phyloP scores from a whole-genome alignment of 2,329 filamentous ascomycete genomes.

The Thielaviopsis populi region DNA sequence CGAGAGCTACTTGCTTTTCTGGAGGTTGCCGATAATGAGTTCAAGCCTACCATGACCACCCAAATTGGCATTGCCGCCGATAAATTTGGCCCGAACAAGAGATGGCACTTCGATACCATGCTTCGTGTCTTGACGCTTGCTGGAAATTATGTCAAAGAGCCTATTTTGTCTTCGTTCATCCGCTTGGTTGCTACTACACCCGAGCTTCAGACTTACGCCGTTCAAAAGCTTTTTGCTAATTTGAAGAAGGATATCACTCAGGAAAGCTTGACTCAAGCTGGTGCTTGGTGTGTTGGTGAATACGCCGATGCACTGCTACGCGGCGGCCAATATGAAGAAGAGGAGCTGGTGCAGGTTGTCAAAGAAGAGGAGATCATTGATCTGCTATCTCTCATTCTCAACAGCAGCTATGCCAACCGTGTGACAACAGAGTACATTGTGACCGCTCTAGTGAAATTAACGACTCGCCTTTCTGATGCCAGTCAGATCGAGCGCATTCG shows the following conservation, averaged over 20 bases:
- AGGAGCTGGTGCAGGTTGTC: conserved; percentile 67
- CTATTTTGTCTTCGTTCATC: conserved; percentile 92
- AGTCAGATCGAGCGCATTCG: conserved; percentile 78
- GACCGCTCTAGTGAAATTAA: conserved; percentile 88
- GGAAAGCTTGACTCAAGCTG: conserved; percentile 83
- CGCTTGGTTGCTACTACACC: conserved; percentile 87
- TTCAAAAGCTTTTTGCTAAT: conserved; percentile 82
- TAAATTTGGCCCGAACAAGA: conserved; percentile 87
- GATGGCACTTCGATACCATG: conserved; percentile 98
- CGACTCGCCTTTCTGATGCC: conserved; percentile 67
- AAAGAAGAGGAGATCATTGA: conserved; percentile 84
- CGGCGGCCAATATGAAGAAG: conserved; percentile 72
- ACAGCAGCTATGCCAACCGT: conserved; percentile 86
- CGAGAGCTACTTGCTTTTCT: conserved; percentile 87
- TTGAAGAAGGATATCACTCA: conserved; percentile 96
- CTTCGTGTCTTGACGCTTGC: conserved; percentile 82
- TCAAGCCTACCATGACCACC: conserved; percentile 95
- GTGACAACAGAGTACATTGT: conserved; percentile 91
- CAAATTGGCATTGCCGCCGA: conserved; percentile 97
- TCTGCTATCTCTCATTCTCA: conserved; percentile 79
- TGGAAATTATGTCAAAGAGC: conserved; percentile 94
- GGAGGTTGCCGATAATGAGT: conserved; percentile 94
- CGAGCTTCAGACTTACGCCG: conserved; percentile 89
- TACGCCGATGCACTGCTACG: conserved; percentile 82
- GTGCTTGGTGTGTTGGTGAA: conserved; percentile 95